Evolutionary conservation across 306 rosid genomes (phyloP).

Genomic region (Gastrolobium villosum): DNA sequence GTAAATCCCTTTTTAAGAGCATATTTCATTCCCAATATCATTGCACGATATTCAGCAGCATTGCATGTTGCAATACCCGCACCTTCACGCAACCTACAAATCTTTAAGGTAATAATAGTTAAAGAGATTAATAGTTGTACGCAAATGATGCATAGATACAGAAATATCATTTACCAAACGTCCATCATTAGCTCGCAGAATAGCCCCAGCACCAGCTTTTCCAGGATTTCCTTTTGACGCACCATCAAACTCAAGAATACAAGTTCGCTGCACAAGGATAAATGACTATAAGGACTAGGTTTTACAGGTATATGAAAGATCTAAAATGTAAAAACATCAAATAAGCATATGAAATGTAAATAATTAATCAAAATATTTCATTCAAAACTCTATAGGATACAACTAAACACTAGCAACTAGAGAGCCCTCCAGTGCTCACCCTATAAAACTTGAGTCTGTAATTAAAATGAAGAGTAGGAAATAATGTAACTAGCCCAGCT

Average conservation of each 20-base stretch:
- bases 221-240: constrained; percentile 76
- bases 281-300: constrained; percentile 26
- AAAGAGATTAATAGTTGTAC: constrained; percentile 34
- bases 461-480: background rate
- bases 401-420: constrained; percentile 29
- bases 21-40: constrained; percentile 86
- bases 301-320: constrained; percentile 8
- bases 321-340: constrained; percentile 2
- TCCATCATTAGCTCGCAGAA: constrained; percentile 69
- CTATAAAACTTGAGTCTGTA: constrained; percentile 1
- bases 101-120: constrained; percentile 62
- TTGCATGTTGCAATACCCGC: constrained; percentile 79
- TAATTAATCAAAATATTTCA: constrained; percentile 34
- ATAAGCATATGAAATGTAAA: background rate
- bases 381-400: constrained; percentile 28
- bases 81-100: constrained; percentile 89
- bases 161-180: constrained; percentile 66
- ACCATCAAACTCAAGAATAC: constrained; percentile 68
- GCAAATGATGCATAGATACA: constrained; percentile 33
- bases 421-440: constrained; percentile 13
- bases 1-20: constrained; percentile 87
- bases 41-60: constrained; percentile 94
- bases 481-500: constrained; percentile 1
- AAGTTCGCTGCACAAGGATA: constrained; percentile 51
- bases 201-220: constrained; percentile 72